Evolutionary conservation across 108 stramenopile genomes (phyloP), one percentile per base, ranked within the genome.

Genomic region (Cyclotella choctawhatcheeana): DNA sequence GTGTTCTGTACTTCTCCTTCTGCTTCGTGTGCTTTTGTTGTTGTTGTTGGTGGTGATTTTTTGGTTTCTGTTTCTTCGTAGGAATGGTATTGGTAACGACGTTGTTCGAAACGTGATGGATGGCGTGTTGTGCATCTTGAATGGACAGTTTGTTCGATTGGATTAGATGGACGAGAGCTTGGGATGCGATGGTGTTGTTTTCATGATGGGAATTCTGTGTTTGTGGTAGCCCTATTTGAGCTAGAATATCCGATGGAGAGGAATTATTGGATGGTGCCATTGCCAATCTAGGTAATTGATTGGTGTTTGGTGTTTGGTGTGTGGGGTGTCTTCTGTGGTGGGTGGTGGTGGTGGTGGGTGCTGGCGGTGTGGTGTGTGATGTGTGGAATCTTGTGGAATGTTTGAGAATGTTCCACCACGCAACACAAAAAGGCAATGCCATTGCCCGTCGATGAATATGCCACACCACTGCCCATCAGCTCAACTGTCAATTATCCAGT

Each of bases 1-100:
- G 86, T 12, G 77, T 82, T 50, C 74, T 61, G 32, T 58, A 47
- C 40, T 71, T 64, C 45, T 56, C 55, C 14, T 18, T 14, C 10
- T 56, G 55, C 12, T 30, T 12, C 20, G 10, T 30, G 8, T 30
- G 27, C 10, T 31, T 4, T 56, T 22, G 22, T 52, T 52, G 51
- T 5, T 52, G 1, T 22, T 52, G 10, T 22, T 56, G 17, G 37
- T 0, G 37, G 10, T 29, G 43, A 27, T 25, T 26, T 4, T 33
- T 35, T 56, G 8, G 35, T 59, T 59, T n/a, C 44, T 47, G 43
- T 34, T 21, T 34, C 58, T 16, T 40, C 37, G 47, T 40, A 7
- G 17, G n/a, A 0, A 20, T 58, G 31, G 51, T 10, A 52, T 10
- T 52, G 20, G 20, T 52, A 22, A 52, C 20, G 12, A 12, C 37